Evolutionary conservation across 2,329 filamentous ascomycete species (phyloP).

Genomic region (Triangularia setosa): DNA sequence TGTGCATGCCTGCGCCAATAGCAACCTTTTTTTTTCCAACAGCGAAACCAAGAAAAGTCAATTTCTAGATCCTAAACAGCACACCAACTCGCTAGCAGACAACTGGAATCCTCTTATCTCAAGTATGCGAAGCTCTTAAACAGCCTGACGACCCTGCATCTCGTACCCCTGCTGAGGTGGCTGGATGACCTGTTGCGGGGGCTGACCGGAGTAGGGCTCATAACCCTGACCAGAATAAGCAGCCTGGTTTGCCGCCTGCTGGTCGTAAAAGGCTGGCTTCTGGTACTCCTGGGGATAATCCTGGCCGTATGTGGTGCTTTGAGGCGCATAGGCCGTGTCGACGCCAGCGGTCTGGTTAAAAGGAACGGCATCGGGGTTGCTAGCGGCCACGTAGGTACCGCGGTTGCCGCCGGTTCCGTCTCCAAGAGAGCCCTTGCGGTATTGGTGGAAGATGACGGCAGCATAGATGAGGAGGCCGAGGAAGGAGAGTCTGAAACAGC

Average conservation of each 20-base stretch:
- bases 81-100: background rate
- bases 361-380: constrained; percentile 16
- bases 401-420: constrained; percentile 16
- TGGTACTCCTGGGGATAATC: constrained; percentile 12
- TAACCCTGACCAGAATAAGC: constrained; percentile 6
- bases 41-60: background rate
- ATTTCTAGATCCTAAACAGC: background rate
- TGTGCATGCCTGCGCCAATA: background rate
- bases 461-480: constrained; percentile 33
- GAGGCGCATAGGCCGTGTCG: constrained; percentile 17
- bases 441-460: constrained; percentile 29
- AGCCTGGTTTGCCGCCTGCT: background rate
- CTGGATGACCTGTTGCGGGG: background rate
- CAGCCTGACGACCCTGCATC: background rate
- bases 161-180: background rate
- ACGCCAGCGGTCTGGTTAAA: constrained; percentile 9
- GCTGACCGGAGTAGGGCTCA: background rate
- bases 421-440: constrained; percentile 24
- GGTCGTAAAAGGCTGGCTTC: constrained; percentile 10
- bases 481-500: constrained; percentile 29
- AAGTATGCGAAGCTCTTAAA: background rate
- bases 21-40: background rate
- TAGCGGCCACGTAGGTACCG: constrained; percentile 19
- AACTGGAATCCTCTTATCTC: background rate
- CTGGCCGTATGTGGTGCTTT: constrained; percentile 2